Evolutionary conservation across 2,329 filamentous ascomycete genomes (phyloP).

Genomic region (Aspergillus luchuensis): DNA sequence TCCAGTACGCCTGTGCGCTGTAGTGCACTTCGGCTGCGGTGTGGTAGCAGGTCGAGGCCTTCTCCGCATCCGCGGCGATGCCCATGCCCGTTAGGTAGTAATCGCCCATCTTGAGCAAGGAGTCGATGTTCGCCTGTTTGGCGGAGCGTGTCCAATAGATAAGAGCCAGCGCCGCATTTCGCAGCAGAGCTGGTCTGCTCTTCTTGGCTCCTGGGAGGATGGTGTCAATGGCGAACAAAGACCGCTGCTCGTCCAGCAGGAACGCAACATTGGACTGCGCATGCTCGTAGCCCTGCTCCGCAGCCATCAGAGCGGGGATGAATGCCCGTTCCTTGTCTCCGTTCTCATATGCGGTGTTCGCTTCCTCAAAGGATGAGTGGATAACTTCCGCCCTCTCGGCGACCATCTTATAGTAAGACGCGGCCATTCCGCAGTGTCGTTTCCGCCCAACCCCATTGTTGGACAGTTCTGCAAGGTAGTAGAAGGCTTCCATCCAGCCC

Average conservation of each 20-base stretch:
- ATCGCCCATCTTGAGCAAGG: slow-evolving; percentile 96
- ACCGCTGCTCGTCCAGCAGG: slow-evolving; percentile 74
- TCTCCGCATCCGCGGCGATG: slow-evolving; percentile 69
- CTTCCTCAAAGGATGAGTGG: slow-evolving; percentile 77
- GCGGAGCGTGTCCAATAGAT: slow-evolving; percentile 96
- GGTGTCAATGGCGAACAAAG: slow-evolving; percentile 59
- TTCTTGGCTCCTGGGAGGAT: slow-evolving; percentile 53
- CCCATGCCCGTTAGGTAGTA: slow-evolving; percentile 89
- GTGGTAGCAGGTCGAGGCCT: slow-evolving; percentile 90
- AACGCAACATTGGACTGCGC: slow-evolving; percentile 90
- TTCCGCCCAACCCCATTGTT: slow-evolving; percentile 79
- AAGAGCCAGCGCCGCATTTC: slow-evolving; percentile 69
- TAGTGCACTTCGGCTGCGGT: slow-evolving; percentile 88
- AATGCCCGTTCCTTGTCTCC: slow-evolving; percentile 80
- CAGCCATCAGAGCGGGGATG: slow-evolving; percentile 79
- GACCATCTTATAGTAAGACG: slow-evolving; percentile 80
- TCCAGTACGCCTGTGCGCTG: slow-evolving; percentile 94
- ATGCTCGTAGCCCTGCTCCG: slow-evolving; percentile 87
- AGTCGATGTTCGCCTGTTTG: slow-evolving; percentile 89
- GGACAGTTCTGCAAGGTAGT: slow-evolving; percentile 87
- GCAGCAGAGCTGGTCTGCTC: slow-evolving; percentile 50
- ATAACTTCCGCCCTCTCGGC: slow-evolving; percentile 72
- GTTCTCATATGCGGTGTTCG: slow-evolving; percentile 77
- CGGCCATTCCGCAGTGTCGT: slow-evolving; percentile 73
- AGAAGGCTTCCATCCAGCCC: slow-evolving; percentile 83